A percentile compares a stretch with the other conserved stretches of the same genome.
These are phyloP conservation scores for Evernia prunastri DNA, from an alignment of 495 filamentous ascomycete species.

Conservation along the genomic window DNA sequence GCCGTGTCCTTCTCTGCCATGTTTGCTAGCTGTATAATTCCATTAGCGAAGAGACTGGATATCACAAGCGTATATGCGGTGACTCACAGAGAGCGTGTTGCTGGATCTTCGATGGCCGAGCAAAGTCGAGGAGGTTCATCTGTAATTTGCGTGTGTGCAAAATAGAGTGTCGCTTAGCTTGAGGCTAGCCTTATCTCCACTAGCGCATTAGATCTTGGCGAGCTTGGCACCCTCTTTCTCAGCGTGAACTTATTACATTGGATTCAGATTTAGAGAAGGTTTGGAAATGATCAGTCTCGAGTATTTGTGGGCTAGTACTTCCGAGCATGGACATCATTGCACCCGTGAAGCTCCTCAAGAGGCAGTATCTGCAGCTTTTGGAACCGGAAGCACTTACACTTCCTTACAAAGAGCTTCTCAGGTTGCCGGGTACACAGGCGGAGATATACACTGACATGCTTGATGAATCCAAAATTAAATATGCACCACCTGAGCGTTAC, in stretches of 20 bases:
- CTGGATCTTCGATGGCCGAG: neutral
- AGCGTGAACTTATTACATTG: neutral
- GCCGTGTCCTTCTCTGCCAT: slow-evolving; percentile 83
- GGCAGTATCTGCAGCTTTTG: slow-evolving; percentile 63
- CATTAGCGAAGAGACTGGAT: neutral
- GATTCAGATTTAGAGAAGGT: neutral
- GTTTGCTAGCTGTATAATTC: slow-evolving; percentile 36
- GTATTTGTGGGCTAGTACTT: neutral
- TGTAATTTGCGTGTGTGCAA: slow-evolving; percentile 3
- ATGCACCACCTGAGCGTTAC: slow-evolving; percentile 59
- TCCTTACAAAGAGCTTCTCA: slow-evolving; percentile 47
- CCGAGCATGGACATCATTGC: slow-evolving; percentile 2
- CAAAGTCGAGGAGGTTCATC: neutral
- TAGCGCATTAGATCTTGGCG: neutral
- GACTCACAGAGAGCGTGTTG: neutral
- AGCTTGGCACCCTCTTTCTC: neutral
- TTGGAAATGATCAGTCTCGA: neutral
- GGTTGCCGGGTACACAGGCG: slow-evolving; percentile 50
- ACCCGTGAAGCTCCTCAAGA: slow-evolving; percentile 28
- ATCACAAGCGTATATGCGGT: neutral
- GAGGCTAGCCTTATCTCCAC: neutral
- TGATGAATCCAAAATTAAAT: slow-evolving; percentile 41
- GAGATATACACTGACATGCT: slow-evolving; percentile 60
- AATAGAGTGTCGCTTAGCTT: slow-evolving; percentile 5
- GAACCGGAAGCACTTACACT: slow-evolving; percentile 50